Evolutionary conservation across 2,329 filamentous ascomycete species (phyloP), one percentile per base, ranked within the genome.

Genomic region (Nemania sp.): DNA sequence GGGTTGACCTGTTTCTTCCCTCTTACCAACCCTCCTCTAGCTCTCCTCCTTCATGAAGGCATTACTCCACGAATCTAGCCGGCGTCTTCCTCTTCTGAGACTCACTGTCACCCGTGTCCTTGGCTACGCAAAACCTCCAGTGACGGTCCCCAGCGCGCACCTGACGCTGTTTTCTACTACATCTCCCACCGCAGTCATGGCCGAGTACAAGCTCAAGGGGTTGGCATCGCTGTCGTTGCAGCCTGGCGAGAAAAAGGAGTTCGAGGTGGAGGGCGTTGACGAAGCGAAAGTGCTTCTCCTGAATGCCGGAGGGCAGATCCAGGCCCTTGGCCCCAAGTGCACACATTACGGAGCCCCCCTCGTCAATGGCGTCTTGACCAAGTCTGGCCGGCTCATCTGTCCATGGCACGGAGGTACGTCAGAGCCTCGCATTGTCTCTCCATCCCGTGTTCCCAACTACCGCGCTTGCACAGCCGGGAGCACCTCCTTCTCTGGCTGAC

Each of bases 271-370:
- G 65, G 94, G 93, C 17, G 79, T 99, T 37, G 86, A 93, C 52
- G 86, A 82, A 31, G 90, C 84, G 59, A 97, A 97, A 72, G 86
- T 99, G 2, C 78, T 99, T 5, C 80, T 99, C 4, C 79, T 94
- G 60, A 95, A 95, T 68, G 80, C 87, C 9, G 85, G 87, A 62
- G 53, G 44, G 14, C 83, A 88, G 63, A 77, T 93, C 14, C 86
- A 92, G 68, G 94, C 92, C 24, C 72, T 95, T 30, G 91, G 89
- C 30, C 77, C 90, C 33, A 94, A 88, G 63, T 99, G 94, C 71
- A 89, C 85, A 8, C 93, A 97, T 74, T 97, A 96, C 70, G 93
- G 94, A 28, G 94, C 93, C 34, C 94, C 94, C 12, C 75, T 99
- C 61, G 84, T 86, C 48, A 91, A 93, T 63, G 94, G 94, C 49